Evolutionary conservation across 192 early-diverging fungal genomes (phyloP).

Genomic region (Physocladia obscura): DNA sequence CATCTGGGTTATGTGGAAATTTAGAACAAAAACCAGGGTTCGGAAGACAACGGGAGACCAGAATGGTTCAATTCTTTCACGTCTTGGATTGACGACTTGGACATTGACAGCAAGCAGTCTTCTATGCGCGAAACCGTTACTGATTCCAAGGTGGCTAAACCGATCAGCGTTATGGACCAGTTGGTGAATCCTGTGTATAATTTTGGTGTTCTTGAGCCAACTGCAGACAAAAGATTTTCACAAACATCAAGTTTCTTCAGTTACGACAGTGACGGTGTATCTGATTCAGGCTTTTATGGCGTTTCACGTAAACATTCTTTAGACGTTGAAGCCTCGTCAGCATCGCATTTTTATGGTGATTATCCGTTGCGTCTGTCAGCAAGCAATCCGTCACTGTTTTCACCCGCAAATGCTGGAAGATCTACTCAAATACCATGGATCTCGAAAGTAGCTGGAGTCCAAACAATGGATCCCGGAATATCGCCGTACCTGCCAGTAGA

Average conservation of each 20-base stretch:
- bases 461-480: too few species aligned
- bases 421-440: too few species aligned
- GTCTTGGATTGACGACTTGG: slow-evolving; percentile 6
- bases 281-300: background rate
- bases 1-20: too few species aligned
- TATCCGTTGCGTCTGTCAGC: background rate
- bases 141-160: background rate
- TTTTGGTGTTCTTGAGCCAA: background rate
- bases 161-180: background rate
- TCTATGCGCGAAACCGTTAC: background rate
- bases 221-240: background rate
- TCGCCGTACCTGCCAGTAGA: too few species aligned
- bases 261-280: background rate
- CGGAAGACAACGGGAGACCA: background rate
- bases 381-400: background rate
- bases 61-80: slow-evolving; percentile 13
- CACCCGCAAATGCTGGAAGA: too few species aligned
- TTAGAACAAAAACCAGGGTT: too few species aligned
- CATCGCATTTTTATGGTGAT: background rate
- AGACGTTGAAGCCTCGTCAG: background rate
- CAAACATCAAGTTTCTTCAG: background rate
- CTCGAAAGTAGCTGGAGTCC: too few species aligned
- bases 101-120: background rate
- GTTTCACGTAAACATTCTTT: background rate
- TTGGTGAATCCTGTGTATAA: background rate